Conservation (phyloP, 2,329 filamentous ascomycete species). For the Trichoderma pleuroti region DNA sequence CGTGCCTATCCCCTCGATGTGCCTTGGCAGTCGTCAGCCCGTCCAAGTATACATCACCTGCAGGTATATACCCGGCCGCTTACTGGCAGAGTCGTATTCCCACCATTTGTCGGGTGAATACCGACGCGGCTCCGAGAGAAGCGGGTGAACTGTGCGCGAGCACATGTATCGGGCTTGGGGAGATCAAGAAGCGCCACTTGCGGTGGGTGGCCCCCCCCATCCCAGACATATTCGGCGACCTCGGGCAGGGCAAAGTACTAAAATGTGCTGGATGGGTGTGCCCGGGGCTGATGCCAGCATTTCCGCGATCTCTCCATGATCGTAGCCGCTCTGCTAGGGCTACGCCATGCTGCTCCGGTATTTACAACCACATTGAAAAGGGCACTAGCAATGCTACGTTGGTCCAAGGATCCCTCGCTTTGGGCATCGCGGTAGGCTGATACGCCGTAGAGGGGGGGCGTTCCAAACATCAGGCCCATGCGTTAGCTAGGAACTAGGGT, state of each 20-base stretch:
- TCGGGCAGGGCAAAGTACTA: background rate
- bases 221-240: slow-evolving; percentile 5
- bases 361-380: background rate
- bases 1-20: no score
- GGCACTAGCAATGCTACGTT: background rate
- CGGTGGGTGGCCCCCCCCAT: background rate
- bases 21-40: background rate
- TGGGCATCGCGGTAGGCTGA: background rate
- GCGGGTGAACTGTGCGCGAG: background rate
- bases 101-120: background rate
- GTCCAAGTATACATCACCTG: background rate
- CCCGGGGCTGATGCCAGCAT: background rate
- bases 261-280: background rate
- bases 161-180: background rate
- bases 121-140: background rate
- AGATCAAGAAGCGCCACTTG: background rate
- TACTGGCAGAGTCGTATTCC: background rate
- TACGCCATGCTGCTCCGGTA: background rate
- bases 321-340: background rate
- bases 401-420: background rate
- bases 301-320: background rate
- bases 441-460: background rate
- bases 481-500: background rate
- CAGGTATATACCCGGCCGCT: background rate
- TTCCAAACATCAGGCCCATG: background rate